These are phyloP conservation scores for Closterium sp. DNA, from an alignment of 139 green algal genomes.

Conservation along the genomic window DNA sequence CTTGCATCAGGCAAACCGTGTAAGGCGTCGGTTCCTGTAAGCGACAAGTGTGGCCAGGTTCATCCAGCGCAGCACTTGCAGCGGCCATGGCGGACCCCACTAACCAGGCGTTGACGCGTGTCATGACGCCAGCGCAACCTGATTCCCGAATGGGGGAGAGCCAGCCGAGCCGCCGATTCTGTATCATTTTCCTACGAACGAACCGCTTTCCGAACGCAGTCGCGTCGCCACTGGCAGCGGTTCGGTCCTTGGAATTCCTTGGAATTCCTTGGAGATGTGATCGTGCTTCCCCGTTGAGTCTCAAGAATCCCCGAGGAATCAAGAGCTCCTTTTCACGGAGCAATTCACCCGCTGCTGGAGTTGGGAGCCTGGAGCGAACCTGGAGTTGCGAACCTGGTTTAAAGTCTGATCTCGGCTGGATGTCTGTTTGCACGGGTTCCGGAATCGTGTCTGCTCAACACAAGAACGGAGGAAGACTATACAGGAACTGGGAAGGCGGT, in stretches of 20 bases:
- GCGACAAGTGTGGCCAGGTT: background rate
- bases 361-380: no score
- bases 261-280: no score
- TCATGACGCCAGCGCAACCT: background rate
- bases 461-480: background rate
- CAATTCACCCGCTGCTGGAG: background rate
- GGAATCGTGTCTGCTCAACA: background rate
- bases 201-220: background rate
- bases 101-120: background rate
- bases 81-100: background rate
- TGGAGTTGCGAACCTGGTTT: background rate
- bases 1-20: background rate
- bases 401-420: no score
- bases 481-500: background rate
- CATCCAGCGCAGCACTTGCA: background rate
- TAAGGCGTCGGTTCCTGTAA: background rate
- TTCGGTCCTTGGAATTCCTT: background rate
- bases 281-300: no score
- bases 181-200: background rate
- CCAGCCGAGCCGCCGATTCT: background rate
- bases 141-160: background rate
- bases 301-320: background rate
- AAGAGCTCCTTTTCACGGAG: background rate
- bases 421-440: background rate
- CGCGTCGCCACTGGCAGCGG: background rate